Base-by-base conservation (phyloP, 1,139 yeast species). In the Diutina siamensis region DNA sequence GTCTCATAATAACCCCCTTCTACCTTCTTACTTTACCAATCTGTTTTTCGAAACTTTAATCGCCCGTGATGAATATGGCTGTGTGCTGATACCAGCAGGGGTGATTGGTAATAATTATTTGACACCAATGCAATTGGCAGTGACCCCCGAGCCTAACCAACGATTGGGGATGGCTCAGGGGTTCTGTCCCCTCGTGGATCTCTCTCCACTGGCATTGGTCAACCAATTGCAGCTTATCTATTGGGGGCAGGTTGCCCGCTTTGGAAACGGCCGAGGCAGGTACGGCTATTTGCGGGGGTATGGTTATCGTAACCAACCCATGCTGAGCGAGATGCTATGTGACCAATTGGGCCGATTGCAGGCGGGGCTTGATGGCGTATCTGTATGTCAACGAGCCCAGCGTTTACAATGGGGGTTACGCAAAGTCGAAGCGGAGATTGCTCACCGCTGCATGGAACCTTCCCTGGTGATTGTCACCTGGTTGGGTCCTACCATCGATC, bases 191-290 rank as follows among this genome's bases (percentile, higher is more conserved):
- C 57, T 44, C 55, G 59, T 0, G n/a, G 12, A 13, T 3, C 13
- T 25, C 1, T 10, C 28, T 2, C 19, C 32, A 5, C 19, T 60
- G 47, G 57, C 58, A 0, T 46, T 67, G 4, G 25, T 67, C 35
- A 70, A 71, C 53, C 76, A 70, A 48, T 57, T 62, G n/a, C 76
- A 71, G 50, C 50, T 71, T 3, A 41, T 71, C 7, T 54, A 54
- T 44, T 57, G 59, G 46, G 44, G 57, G 8, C 68, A 65, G 21
- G 40, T 48, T 15, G 48, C 48, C 31, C 45, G 13, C 9, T 10
- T 5, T 25, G 9, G 28, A 25, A 7, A 18, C 34, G 28, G 28
- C 17, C 17, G 2, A 10, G 12, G 18, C 7, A 35, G 13, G 15
- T 35, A 35, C 13, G 22, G 15, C 15, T 35, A 21, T n/a, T 22